Evolutionary conservation across 768 basidiomycete species (phyloP).

Genomic region (Panaeolus papilionaceus): DNA sequence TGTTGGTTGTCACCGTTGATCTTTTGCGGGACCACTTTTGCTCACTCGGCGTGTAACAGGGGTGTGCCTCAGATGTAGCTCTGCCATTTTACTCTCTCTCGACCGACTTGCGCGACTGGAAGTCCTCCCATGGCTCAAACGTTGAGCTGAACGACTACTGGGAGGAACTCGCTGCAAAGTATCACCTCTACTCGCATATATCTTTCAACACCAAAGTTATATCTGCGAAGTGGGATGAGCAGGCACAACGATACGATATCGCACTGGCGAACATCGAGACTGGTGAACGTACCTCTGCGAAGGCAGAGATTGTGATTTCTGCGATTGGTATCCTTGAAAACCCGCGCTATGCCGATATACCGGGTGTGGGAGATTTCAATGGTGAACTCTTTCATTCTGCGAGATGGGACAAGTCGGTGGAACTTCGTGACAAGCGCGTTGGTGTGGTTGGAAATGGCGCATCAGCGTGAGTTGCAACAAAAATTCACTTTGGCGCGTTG

Average conservation of each 20-base stretch:
- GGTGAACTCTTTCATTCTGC: conserved; percentile 62
- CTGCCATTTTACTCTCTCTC: conserved; percentile 55
- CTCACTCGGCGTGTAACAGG: conserved; percentile 32
- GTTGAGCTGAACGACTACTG: conserved; percentile 51
- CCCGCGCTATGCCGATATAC: conserved; percentile 44
- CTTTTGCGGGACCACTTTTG: not conserved
- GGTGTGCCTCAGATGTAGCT: conserved; percentile 50
- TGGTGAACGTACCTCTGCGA: conserved; percentile 33
- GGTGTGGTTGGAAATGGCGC: conserved; percentile 66
- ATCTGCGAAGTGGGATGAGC: conserved; percentile 50
- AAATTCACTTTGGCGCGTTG: not conserved
- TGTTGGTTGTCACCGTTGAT: conserved; percentile 24
- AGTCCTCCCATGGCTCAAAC: conserved; percentile 45
- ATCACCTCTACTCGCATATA: conserved; percentile 47
- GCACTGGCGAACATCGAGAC: conserved; percentile 39
- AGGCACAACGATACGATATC: conserved; percentile 43
- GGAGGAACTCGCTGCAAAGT: conserved; percentile 45
- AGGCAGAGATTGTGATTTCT: conserved; percentile 55
- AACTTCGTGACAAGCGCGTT: conserved; percentile 52
- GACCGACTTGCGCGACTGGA: conserved; percentile 52
- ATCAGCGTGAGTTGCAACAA: conserved; percentile 49
- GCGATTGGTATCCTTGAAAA: conserved; percentile 55
- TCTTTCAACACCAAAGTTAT: conserved; percentile 50
- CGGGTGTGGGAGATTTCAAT: conserved; percentile 46
- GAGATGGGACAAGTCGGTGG: conserved; percentile 48